Evolutionary conservation across 805 yeast species (phyloP).

Genomic region (Wickerhamiella domercqiae): DNA sequence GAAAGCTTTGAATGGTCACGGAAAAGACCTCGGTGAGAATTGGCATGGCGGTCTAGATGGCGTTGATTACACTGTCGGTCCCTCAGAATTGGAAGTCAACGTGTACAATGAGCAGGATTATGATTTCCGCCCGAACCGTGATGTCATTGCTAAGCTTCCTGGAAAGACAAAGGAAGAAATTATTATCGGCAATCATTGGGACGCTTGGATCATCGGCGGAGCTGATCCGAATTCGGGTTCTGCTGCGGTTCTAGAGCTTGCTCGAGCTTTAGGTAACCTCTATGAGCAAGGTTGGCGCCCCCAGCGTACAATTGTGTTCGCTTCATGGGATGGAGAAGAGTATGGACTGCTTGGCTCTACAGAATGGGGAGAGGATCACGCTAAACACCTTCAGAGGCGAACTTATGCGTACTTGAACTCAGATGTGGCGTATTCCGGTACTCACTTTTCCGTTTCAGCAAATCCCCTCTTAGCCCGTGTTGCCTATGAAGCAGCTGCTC

Average conservation of each 20-base stretch:
- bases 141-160: conserved; percentile 45
- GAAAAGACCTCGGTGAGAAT: conserved; percentile 25
- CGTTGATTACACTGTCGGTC: conserved; percentile 39
- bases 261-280: conserved; percentile 41
- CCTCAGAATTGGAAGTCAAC: conserved; percentile 32
- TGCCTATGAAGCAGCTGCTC: conserved; percentile 31
- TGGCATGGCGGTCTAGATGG: conserved; percentile 34
- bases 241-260: conserved; percentile 47
- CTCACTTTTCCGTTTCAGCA: conserved; percentile 34
- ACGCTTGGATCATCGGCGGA: conserved; percentile 67
- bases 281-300: conserved; percentile 54
- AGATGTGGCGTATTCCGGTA: conserved; percentile 51
- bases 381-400: conserved; percentile 30
- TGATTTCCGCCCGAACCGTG: conserved; percentile 43
- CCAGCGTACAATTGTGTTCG: conserved; percentile 48
- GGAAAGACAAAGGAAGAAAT: conserved; percentile 44
- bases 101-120: conserved; percentile 47
- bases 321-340: conserved; percentile 75
- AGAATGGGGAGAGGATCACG: conserved; percentile 55
- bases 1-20: conserved; percentile 41
- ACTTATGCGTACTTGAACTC: conserved; percentile 55
- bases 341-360: conserved; percentile 62
- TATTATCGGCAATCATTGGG: conserved; percentile 62
- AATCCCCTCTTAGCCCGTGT: conserved; percentile 44
- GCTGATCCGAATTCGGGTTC: conserved; percentile 73